Evolutionary conservation across 2,329 filamentous ascomycete genomes (phyloP).

Genomic region (Paecilomyces sp.): DNA sequence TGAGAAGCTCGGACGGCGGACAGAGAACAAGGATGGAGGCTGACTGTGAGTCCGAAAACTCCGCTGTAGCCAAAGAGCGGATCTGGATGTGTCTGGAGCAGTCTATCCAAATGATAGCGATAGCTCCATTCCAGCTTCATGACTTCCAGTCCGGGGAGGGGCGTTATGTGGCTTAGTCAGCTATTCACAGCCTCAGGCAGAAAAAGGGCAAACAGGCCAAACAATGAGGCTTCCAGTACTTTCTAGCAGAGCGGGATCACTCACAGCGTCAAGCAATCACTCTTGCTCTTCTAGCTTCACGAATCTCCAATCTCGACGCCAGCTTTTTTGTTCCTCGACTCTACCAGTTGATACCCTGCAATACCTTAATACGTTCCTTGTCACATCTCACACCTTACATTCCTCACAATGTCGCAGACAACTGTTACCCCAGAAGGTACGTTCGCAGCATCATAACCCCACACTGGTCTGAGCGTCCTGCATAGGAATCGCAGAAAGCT

Average conservation of each 20-base stretch:
- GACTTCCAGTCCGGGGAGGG: background rate
- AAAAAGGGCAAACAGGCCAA: slow-evolving; percentile 25
- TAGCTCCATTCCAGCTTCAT: background rate
- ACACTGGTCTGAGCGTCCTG: background rate
- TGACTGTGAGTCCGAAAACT: background rate
- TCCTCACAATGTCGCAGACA: background rate
- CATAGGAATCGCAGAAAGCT: background rate
- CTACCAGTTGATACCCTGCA: background rate
- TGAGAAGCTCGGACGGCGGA: background rate
- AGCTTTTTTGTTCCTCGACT: background rate
- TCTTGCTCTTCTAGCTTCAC: background rate
- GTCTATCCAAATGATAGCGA: background rate
- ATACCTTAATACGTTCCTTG: background rate
- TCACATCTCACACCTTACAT: background rate
- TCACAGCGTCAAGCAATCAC: background rate
- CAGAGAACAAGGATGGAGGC: too few species aligned
- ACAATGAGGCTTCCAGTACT: slow-evolving; percentile 34
- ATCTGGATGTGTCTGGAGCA: background rate
- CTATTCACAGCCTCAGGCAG: slow-evolving; percentile 16
- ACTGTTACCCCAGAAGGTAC: background rate
- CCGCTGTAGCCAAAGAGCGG: background rate
- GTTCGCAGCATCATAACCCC: background rate
- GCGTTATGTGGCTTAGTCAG: slow-evolving; percentile 2
- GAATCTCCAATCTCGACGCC: background rate
- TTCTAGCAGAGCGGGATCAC: slow-evolving; percentile 20